Evolutionary conservation across 164 flowering plant genomes (phyloP).

Genomic region (Akebia trifoliata): DNA sequence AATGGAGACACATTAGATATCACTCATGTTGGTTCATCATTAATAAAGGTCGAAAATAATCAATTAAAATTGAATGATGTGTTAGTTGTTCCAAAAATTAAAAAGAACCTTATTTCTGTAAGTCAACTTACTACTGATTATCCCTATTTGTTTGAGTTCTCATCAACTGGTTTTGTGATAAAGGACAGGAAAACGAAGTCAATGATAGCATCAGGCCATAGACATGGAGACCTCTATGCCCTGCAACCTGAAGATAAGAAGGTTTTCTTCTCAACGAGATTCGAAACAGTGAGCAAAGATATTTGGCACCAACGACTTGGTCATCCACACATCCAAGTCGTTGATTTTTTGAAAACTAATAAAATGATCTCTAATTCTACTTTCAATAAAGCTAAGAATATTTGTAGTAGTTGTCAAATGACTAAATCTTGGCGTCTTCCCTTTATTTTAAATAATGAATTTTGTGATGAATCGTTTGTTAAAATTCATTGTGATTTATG

Average conservation of each 20-base stretch:
- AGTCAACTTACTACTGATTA: background rate
- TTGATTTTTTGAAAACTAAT: background rate
- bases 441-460: background rate
- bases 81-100: background rate
- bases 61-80: background rate
- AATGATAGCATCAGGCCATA: background rate
- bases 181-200: background rate
- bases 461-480: background rate
- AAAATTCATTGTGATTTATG: conserved; percentile 5
- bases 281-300: too few relatives aligned
- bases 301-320: conserved; percentile 4
- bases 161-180: background rate
- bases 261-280: background rate
- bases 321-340: background rate
- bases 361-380: background rate
- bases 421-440: conserved; percentile 1
- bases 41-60: background rate
- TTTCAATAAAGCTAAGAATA: background rate
- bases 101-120: background rate
- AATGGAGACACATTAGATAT: too few relatives aligned
- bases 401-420: conserved; percentile 9
- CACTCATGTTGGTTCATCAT: background rate
- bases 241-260: background rate
- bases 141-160: conserved; percentile 1
- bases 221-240: background rate